phyloP scores from a whole-genome alignment of 1,284 basidiomycete genomes.

The Apiotrichum sp. region DNA sequence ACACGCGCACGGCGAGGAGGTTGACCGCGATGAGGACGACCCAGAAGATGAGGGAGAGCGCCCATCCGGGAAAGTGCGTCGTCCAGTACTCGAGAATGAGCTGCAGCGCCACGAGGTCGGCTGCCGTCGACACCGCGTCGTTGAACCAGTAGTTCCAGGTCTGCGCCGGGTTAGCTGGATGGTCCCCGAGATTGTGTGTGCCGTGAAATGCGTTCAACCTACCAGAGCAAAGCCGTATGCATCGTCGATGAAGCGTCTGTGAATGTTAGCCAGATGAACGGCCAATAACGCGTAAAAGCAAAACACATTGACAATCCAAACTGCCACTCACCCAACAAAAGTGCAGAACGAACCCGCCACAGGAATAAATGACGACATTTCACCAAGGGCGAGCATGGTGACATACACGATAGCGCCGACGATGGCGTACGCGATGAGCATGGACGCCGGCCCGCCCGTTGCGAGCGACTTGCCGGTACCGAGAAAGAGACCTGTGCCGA shows the following conservation, averaged over 20 bases:
- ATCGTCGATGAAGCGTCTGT: slow-evolving; percentile 50
- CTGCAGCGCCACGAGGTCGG: slow-evolving; percentile 69
- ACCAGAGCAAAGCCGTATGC: slow-evolving; percentile 66
- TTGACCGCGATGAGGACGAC: slow-evolving; percentile 56
- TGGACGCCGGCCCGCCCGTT: slow-evolving; percentile 46
- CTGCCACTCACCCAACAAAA: slow-evolving; percentile 51
- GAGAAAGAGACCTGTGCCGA: slow-evolving; percentile 9
- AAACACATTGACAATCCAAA: neutral
- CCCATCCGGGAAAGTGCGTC: slow-evolving; percentile 59
- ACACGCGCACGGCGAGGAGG: slow-evolving; percentile 21
- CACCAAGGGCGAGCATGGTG: slow-evolving; percentile 48
- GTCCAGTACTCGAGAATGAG: slow-evolving; percentile 74
- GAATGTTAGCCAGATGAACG: neutral
- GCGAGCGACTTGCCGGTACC: slow-evolving; percentile 11
- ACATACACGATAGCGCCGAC: slow-evolving; percentile 43
- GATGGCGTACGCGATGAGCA: slow-evolving; percentile 20
- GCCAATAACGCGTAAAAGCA: neutral
- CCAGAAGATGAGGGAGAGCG: slow-evolving; percentile 60
- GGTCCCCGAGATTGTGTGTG: too few species aligned
- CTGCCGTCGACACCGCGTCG: slow-evolving; percentile 61
- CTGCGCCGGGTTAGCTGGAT: slow-evolving; percentile 16
- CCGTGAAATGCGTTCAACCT: too few species aligned
- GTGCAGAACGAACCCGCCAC: slow-evolving; percentile 66
- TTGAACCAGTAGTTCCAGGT: slow-evolving; percentile 80
- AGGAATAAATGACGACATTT: slow-evolving; percentile 48